Evolutionary conservation across 2,329 filamentous ascomycete species (phyloP), one percentile per base, ranked within the genome.

Genomic region (Colletotrichum horii): DNA sequence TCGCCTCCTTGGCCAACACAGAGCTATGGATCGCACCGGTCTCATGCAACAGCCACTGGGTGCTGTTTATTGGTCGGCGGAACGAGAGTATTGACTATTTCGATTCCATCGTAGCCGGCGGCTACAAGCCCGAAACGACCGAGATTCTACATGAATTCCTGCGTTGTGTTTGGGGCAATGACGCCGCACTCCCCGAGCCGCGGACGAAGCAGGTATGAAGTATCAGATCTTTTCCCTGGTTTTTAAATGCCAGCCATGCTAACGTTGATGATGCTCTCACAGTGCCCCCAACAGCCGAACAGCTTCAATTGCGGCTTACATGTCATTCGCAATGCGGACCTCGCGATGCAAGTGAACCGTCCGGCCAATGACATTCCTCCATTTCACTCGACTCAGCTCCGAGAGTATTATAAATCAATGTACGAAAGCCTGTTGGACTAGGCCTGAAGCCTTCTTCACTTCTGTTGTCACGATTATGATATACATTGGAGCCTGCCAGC

Each of bases 161-260:
- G 12, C 52, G 52, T 8, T 26, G 52, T 19, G 52, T 8, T 26
- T 55, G 52, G 52, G 52, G 52, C 52, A 0, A 55, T 26, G 52
- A 7, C 52, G 52, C 19, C 11, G 11, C 8, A 7, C 52, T 55
- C 15, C 52, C 52, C 0, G 52, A 55, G n/a, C 52, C 52, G 0
- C 12, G n/a, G 24, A 24, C n/a, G 0, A 1, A 11, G 0, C n/a
- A 22, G 11, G 52, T n/a, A n/a, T n/a, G n/a, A n/a, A n/a, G n/a
- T n/a, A n/a, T n/a, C n/a, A n/a, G n/a, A n/a, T n/a, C n/a, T n/a
- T n/a, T n/a, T n/a, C n/a, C n/a, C n/a, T n/a, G n/a, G n/a, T n/a
- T n/a, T n/a, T n/a, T n/a, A n/a, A n/a, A n/a, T n/a, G n/a, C n/a
- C n/a, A n/a, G n/a, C n/a, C n/a, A n/a, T n/a, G n/a, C n/a, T n/a